Percentiles rank a stretch among this genome's conserved stretches.
phyloP scores from a whole-genome alignment of 2,329 filamentous ascomycete species.

The Fusarium ambrosium region DNA sequence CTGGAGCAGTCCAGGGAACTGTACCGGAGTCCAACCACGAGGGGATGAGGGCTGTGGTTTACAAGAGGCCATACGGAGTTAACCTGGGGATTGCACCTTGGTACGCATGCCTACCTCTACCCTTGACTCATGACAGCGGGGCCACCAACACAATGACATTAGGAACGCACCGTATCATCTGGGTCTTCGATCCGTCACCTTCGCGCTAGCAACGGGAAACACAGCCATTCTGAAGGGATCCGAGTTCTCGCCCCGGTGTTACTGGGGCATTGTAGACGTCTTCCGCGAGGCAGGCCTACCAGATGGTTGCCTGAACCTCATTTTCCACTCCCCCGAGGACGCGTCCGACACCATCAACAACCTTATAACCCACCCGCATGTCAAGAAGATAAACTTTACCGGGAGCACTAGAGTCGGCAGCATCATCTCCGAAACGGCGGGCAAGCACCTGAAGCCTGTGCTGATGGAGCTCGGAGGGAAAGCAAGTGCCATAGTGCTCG shows the following conservation, averaged over 20 bases:
- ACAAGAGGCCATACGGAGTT: slow-evolving; percentile 30
- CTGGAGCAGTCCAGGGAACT: slow-evolving; percentile 42
- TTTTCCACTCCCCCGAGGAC: slow-evolving; percentile 74
- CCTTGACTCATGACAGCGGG: background rate
- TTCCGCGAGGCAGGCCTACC: slow-evolving; percentile 84
- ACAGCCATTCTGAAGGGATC: slow-evolving; percentile 79
- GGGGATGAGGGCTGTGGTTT: slow-evolving; percentile 32
- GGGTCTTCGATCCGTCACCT: slow-evolving; percentile 1
- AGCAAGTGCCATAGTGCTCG: slow-evolving; percentile 79
- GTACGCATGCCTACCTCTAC: background rate
- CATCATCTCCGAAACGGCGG: slow-evolving; percentile 77
- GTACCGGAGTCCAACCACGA: slow-evolving; percentile 43
- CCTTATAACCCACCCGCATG: slow-evolving; percentile 73
- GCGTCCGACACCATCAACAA: slow-evolving; percentile 75
- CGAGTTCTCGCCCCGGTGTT: slow-evolving; percentile 74
- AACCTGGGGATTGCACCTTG: slow-evolving; percentile 30
- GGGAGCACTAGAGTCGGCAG: slow-evolving; percentile 80
- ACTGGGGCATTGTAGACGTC: slow-evolving; percentile 71
- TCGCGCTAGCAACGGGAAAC: slow-evolving; percentile 66
- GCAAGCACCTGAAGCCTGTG: slow-evolving; percentile 81
- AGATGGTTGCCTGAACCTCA: slow-evolving; percentile 77
- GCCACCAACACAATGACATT: background rate
- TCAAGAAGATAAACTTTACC: slow-evolving; percentile 89
- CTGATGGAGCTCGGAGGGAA: slow-evolving; percentile 88
- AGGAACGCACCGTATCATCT: slow-evolving; percentile 12